Base-by-base conservation (phyloP, 805 yeast genomes). In the Myxozyma neotropica region DNA sequence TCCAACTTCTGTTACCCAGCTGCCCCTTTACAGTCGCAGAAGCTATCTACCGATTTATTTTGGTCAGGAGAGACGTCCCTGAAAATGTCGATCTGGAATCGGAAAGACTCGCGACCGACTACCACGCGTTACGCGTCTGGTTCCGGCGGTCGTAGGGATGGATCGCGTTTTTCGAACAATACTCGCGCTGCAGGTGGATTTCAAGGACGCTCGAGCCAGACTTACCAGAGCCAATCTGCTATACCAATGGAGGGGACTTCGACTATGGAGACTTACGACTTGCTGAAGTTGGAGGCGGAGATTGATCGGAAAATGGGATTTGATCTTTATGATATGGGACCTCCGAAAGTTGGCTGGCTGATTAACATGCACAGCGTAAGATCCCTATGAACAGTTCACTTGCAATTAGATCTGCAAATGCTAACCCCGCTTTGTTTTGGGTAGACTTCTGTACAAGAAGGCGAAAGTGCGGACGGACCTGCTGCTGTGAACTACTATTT, bases 401-500 rank as follows among this genome's bases (percentile, higher is more conserved):
- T n/a, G n/a, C n/a, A n/a, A n/a, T n/a, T n/a, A n/a, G n/a, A n/a
- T n/a, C n/a, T n/a, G n/a, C n/a, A n/a, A n/a, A n/a, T n/a, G n/a
- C n/a, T n/a, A n/a, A n/a, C n/a, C n/a, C n/a, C n/a, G n/a, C n/a
- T n/a, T n/a, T n/a, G 13, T 6, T 12, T 8, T 4, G 49, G 33
- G 12, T 44, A 71, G 71, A 69, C 75, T 7, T 61, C 65, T 5
- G 72, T 88, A 2, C 83, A 87, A 1, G 80, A 83, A 12, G 83
- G 81, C 3, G 85, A 83, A 33, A 76, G 78, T 44, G 68, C 80
- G 10, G 77, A 82, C n/a, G 97, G 96, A 8, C 78, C 82, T 36
- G 83, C 97, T 0, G 99, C 93, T 2, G 97, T 93, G 2, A 97
- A 94, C 68, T 91, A 87, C 73, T 95, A 95, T 71, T 94, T 95